Conservation (phyloP, 129 eudicot species). For the Flaveria sonorensis region DNA sequence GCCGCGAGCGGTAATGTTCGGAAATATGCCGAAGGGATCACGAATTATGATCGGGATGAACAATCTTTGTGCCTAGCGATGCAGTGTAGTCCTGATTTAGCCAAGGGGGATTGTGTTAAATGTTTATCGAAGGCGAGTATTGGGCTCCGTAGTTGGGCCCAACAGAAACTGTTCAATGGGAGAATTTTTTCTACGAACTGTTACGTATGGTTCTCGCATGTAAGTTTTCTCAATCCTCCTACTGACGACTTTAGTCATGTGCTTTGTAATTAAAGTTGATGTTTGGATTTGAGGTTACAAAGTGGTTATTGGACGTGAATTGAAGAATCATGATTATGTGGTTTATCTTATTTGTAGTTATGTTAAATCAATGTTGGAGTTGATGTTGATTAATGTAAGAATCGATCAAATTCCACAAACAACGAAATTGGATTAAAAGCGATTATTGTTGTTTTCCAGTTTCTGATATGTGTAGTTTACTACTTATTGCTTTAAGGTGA, state of each 20-base stretch:
- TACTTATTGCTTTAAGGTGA: too few relatives aligned
- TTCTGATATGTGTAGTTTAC: too few relatives aligned
- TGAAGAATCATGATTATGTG: neutral
- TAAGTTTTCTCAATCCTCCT: neutral
- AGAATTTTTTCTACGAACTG: neutral
- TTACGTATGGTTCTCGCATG: neutral
- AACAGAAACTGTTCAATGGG: neutral
- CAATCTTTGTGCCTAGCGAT: neutral
- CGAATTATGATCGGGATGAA: neutral
- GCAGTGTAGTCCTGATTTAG: slow-evolving; percentile 2
- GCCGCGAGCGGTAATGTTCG: neutral
- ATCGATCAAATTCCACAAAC: too few relatives aligned
- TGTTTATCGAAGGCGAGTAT: neutral
- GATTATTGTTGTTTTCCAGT: too few relatives aligned
- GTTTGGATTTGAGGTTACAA: too few relatives aligned
- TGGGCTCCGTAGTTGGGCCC: neutral
- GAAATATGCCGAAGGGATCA: neutral
- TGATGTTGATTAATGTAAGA: too few relatives aligned
- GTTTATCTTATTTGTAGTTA: too few relatives aligned
- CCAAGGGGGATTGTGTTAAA: neutral
- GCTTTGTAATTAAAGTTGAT: too few relatives aligned
- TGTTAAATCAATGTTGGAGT: too few relatives aligned
- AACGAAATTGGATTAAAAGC: too few relatives aligned
- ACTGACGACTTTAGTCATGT: neutral
- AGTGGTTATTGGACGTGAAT: neutral